Evolutionary conservation across 495 filamentous ascomycete species (phyloP), one percentile per base, ranked within the genome.

Genomic region (Apodospora peruviana): DNA sequence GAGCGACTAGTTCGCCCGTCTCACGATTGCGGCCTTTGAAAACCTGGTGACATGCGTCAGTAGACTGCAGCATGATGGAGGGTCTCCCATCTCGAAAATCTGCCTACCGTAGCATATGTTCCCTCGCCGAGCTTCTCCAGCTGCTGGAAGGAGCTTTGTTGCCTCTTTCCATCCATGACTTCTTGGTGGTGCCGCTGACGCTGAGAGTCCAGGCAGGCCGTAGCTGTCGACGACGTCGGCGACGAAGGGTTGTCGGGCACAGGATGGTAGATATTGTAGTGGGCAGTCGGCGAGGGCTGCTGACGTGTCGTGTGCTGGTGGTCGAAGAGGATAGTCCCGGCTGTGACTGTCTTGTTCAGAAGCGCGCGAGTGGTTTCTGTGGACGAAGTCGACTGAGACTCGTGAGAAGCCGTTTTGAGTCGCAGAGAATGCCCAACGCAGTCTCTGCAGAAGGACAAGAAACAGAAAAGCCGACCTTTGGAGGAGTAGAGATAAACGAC

Each of bases 21-120:
- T 95, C 89, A 49, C 95, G 85, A 67, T 99, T 97, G 44, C 88
- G 85, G 27, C 94, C 93, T 77, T 97, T 99, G 79, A 97, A 99
- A 24, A 99, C 93, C 88, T 94, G 58, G 2, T 1, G 11, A 8
- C 2, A 2, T n/a, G 21, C 3, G 36, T 57, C 29, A 53, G 45
- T 23, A 24, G 41, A 12, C 39, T 22, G 39, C 18, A 11, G 39
- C 37, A 40, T 9, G 18, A 1, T 40, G 9, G n/a, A 20, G 37
- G 27, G 25, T 35, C 5, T 34, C 22, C n/a, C 5, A n/a, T 24
- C 2, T 17, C 16, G 7, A 19, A 19, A 36, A 47, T 54, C 9
- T 21, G 80, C 82, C 58, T 79, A 96, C 93, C 20, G 93, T 98
- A 47, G 93, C 93, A 84, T 98, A 98, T 37, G 93, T 98, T 46